Base-by-base conservation (phyloP, 192 early-diverging fungal genomes). In the Powellomyces hirtus region DNA sequence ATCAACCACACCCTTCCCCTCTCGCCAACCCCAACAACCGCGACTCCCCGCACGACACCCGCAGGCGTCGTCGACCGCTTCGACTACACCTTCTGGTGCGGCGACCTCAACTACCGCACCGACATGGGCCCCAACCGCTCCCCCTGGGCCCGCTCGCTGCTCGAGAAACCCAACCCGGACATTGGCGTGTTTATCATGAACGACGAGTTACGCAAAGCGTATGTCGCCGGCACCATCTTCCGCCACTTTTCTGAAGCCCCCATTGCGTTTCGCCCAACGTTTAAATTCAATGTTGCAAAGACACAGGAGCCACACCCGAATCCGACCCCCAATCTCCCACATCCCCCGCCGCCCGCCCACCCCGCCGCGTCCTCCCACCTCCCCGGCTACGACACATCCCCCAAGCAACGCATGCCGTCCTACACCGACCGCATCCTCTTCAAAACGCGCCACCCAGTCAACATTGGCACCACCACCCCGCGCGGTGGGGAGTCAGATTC, bases 381-480 rank as follows among this genome's bases (percentile, higher is more conserved):
- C 10, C 24, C 71, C 37, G 33, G 38, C 30, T 71, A 57, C 53
- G 31, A 72, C 81, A 81, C 59, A 84, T 90, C 60, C 6, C 13
- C 22, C 59, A 94, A 94, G 71, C 81, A 80, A 18, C 84, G 97
- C 35, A 79, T 86, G 7, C 97, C 97, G n/a, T 84, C 91, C 1
- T 99, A 94, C 87, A 94, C 91, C 64, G 97, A 99, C 71, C 88
- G 97, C 33, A 88, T 99, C 20, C 77, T 98, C 40, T 98, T 50
- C 36, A n/a, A 90, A 87, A 85, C 45, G 10, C 33, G 87, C 2
- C n/a, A 24, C 16, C 46, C 40, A 8, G 40, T 8, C 40, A 18
- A 18, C 8, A 42, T 8, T 18, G 10, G 40, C 40, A 42, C 8
- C 40, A 42, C 8, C 40, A 42, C 40, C 40, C n/a, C n/a, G n/a